These are phyloP conservation scores for Coniochaeta sp. DNA, from an alignment of 2,329 filamentous ascomycete species.

Conservation along the genomic window DNA sequence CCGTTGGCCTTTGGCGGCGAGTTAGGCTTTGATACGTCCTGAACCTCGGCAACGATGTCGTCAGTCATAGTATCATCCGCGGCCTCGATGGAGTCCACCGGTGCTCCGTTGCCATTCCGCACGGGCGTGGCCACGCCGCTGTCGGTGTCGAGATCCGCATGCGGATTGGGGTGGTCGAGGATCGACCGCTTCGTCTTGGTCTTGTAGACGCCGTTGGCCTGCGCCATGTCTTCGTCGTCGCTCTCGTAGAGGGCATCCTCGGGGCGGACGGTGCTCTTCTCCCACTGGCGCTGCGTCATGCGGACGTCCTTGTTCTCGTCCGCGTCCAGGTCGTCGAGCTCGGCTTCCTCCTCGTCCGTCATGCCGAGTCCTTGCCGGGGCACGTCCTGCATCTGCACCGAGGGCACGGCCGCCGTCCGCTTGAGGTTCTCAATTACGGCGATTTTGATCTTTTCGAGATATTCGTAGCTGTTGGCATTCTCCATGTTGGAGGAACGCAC, in stretches of 20 bases:
- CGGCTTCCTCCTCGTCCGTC: constrained; percentile 60
- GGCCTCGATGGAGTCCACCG: constrained; percentile 5
- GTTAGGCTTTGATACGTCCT: constrained; percentile 19
- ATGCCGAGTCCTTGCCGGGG: constrained; percentile 56
- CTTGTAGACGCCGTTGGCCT: constrained; percentile 61
- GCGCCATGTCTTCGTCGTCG: constrained; percentile 77
- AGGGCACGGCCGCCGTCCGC: constrained; percentile 79
- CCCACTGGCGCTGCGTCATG: constrained; percentile 74
- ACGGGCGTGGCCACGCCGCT: constrained; percentile 13
- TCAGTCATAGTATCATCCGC: constrained; percentile 5
- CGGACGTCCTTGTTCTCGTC: constrained; percentile 81
- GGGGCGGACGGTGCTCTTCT: constrained; percentile 62
- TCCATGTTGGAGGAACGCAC: constrained; percentile 84
- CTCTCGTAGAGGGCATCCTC: constrained; percentile 81
- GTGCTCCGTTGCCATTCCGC: background rate
- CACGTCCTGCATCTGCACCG: constrained; percentile 81
- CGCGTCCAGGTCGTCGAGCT: constrained; percentile 65
- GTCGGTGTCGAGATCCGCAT: constrained; percentile 18
- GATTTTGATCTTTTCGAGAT: constrained; percentile 74
- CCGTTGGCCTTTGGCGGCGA: constrained; percentile 27
- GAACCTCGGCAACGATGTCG: constrained; percentile 14
- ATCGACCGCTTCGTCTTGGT: constrained; percentile 43
- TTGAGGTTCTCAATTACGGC: constrained; percentile 80
- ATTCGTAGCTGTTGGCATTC: constrained; percentile 79
- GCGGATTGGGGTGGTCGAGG: constrained; percentile 40